Percentiles rank a stretch among this genome's conserved stretches.
Conservation (phyloP, 371 early-diverging fungal species). For the Apophysomyces variabilis region DNA sequence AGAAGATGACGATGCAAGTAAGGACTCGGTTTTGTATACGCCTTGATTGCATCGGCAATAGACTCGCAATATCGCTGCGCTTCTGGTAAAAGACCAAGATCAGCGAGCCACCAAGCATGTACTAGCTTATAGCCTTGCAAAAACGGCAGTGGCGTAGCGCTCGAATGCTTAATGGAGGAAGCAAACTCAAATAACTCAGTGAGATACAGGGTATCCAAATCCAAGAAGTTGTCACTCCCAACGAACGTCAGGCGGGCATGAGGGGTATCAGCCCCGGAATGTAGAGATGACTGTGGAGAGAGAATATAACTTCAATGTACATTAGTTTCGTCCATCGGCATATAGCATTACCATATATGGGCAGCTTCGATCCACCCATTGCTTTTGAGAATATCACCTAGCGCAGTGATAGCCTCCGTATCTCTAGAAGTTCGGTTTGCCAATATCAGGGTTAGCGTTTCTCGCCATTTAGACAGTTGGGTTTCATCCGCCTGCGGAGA, state of each 20-base stretch:
- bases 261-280: constrained; percentile 48
- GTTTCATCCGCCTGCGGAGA: constrained; percentile 25
- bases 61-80: constrained; percentile 81
- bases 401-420: constrained; percentile 65
- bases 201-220: constrained; percentile 60
- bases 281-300: constrained; percentile 33
- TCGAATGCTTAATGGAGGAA: constrained; percentile 55
- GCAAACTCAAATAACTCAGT: constrained; percentile 88
- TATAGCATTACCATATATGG: constrained; percentile 77
- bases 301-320: constrained; percentile 64
- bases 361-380: constrained; percentile 73
- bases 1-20: constrained; percentile 76
- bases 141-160: constrained; percentile 70
- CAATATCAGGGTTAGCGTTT: constrained; percentile 74
- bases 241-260: constrained; percentile 63
- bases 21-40: constrained; percentile 73
- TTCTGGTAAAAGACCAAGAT: constrained; percentile 73
- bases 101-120: constrained; percentile 83
- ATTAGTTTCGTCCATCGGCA: constrained; percentile 15
- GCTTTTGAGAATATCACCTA: constrained; percentile 78
- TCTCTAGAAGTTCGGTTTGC: constrained; percentile 87
- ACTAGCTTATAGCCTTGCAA: constrained; percentile 88
- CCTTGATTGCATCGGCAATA: constrained; percentile 73
- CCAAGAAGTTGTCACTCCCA: constrained; percentile 47
- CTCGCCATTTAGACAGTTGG: constrained; percentile 68